phyloP scores from a whole-genome alignment of 306 rosid genomes.

The Fagus sylvatica region DNA sequence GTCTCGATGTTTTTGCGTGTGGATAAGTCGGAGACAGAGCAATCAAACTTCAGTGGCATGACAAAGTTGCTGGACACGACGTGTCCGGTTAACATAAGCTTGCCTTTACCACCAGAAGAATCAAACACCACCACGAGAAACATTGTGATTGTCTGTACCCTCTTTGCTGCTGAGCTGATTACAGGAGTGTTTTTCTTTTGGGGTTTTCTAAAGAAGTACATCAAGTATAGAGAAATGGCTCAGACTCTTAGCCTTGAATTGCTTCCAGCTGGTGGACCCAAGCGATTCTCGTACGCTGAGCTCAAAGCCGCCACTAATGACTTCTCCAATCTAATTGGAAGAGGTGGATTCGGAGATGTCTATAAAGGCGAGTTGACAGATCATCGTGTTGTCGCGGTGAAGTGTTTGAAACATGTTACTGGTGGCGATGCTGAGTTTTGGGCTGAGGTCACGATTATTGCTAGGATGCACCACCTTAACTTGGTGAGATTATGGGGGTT shows the following conservation, averaged over 20 bases:
- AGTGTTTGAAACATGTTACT: conserved; percentile 67
- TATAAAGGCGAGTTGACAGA: conserved; percentile 72
- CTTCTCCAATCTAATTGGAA: conserved; percentile 69
- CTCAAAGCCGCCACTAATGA: conserved; percentile 79
- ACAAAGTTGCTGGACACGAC: conserved; percentile 63
- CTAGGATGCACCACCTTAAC: conserved; percentile 95
- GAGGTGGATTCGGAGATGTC: conserved; percentile 89
- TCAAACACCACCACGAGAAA: conserved; percentile 65
- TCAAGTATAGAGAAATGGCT: conserved; percentile 93
- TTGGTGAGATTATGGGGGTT: conserved; percentile 91
- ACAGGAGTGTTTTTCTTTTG: conserved; percentile 74
- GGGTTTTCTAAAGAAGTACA: conserved; percentile 77
- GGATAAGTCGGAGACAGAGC: conserved; percentile 44
- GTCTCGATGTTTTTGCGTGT: conserved; percentile 55
- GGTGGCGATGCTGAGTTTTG: conserved; percentile 87
- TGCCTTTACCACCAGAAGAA: conserved; percentile 64
- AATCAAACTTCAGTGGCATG: conserved; percentile 62
- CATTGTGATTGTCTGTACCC: conserved; percentile 61
- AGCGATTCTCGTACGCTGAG: conserved; percentile 67
- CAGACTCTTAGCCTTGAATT: conserved; percentile 83
- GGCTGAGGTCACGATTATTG: conserved; percentile 89
- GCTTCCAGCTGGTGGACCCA: conserved; percentile 92
- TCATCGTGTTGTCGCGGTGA: conserved; percentile 82
- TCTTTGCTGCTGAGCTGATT: conserved; percentile 71
- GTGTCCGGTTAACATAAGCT: conserved; percentile 68